These are phyloP conservation scores for Mycosphaerella sp. DNA, from an alignment of 2,329 filamentous ascomycete species.

Conservation along the genomic window DNA sequence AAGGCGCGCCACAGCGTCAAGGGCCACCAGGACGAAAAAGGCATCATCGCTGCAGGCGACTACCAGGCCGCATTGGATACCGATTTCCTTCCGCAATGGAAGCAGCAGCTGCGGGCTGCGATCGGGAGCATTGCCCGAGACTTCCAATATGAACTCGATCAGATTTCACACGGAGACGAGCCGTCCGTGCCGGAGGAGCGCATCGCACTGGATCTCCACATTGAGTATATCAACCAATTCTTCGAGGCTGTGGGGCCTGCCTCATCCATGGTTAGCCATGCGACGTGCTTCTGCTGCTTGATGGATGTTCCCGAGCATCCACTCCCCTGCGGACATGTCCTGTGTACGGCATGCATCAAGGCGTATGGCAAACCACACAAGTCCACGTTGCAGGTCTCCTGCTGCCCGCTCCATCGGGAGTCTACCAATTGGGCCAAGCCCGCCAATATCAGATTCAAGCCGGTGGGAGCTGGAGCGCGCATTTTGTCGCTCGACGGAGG, in stretches of 20 bases:
- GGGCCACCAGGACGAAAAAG: constrained; percentile 40
- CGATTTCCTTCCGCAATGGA: constrained; percentile 28
- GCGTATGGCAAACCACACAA: constrained; percentile 31
- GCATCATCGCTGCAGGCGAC: constrained; percentile 40
- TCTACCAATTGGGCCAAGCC: constrained; percentile 33
- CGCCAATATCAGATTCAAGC: constrained; percentile 26
- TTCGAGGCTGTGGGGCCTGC: constrained; percentile 38
- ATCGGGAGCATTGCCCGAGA: constrained; percentile 28
- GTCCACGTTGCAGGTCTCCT: constrained; percentile 24
- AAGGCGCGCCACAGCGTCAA: constrained; percentile 31
- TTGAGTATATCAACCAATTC: constrained; percentile 33
- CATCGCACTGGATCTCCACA: constrained; percentile 29
- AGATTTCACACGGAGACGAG: constrained; percentile 25
- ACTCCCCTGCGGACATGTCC: constrained; percentile 43
- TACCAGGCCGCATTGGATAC: constrained; percentile 37
- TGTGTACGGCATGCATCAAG: constrained; percentile 41
- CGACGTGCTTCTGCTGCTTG: constrained; percentile 45
- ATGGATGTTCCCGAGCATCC: constrained; percentile 40
- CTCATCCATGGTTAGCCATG: constrained; percentile 28
- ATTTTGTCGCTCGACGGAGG: constrained; percentile 35
- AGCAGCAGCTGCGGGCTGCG: constrained; percentile 28
- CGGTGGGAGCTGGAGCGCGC: constrained; percentile 26
- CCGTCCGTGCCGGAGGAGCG: constrained; percentile 29
- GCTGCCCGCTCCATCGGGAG: constrained; percentile 34
- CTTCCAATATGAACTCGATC: constrained; percentile 31